These are phyloP conservation scores for Babesia divergens DNA, from an alignment of 169 alveolate genomes.

Conservation along the genomic window DNA sequence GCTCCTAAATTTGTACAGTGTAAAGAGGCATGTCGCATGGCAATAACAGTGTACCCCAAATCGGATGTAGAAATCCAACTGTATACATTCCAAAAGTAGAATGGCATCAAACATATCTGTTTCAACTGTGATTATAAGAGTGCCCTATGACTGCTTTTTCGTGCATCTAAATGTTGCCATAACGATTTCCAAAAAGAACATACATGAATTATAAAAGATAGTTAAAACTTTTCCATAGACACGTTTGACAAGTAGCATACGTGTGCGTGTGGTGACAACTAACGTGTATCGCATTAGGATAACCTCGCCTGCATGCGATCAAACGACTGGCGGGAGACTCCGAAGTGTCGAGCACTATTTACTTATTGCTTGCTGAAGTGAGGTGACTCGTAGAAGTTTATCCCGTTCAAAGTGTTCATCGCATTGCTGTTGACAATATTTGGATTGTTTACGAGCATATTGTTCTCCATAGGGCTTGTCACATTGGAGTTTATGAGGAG, in stretches of 20 bases:
- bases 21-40: conserved; percentile 42
- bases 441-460: neutral
- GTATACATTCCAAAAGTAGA: too few species aligned
- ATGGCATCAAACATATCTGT: too few species aligned
- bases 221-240: too few species aligned
- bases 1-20: neutral
- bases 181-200: too few species aligned
- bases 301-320: conserved; percentile 10
- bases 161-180: too few species aligned
- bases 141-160: too few species aligned
- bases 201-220: neutral
- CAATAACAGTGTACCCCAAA: conserved; percentile 22
- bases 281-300: conserved; percentile 25
- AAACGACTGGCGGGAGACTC: neutral
- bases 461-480: neutral
- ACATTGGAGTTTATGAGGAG: conserved; percentile 6
- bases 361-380: conserved; percentile 28
- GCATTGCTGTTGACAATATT: conserved; percentile 18
- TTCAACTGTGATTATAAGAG: too few species aligned
- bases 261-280: neutral
- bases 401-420: conserved; percentile 18
- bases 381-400: conserved; percentile 29
- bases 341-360: neutral
- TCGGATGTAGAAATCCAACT: conserved; percentile 12
- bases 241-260: too few species aligned